Base-by-base conservation (phyloP, 2,329 filamentous ascomycete species). In the Beauveria sp. region DNA sequence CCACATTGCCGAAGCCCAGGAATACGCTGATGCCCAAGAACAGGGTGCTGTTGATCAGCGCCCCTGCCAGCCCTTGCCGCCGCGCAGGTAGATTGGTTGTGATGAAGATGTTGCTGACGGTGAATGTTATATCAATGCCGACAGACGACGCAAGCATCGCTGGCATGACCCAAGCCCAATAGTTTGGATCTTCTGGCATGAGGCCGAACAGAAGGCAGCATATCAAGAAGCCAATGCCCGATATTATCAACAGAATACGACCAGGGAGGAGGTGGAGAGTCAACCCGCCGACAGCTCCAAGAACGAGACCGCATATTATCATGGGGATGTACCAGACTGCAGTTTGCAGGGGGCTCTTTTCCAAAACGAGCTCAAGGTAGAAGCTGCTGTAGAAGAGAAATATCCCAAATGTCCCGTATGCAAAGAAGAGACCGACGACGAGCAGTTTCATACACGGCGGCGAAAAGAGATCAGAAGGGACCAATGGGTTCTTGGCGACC, bases 121-220 rank as follows among this genome's bases (percentile, higher is more conserved):
- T 88, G 71, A 84, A 88, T 7, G 82, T 82, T 50, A 89, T 79
- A 65, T 90, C 87, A 59, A 89, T 84, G 4, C 84, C 85, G 24
- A 87, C 72, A 0, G 86, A 88, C 16, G 79, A 81, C 61, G 80
- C 81, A 7, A 84, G 72, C 81, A 84, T 84, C 5, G 79, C 70
- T 0, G 85, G 84, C 65, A 89, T 86, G 3, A 86, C 78, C 68
- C 79, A 89, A 0, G 82, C 79, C 86, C 86, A 89, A 71, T 86
- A 84, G 62, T 76, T 80, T 0, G 77, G 79, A 2, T 77, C 73
- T 16, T 71, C 67, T 0, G 84, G 84, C 61, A 83, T 77, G 14
- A 85, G 68, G 14, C 83, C 83, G 62, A 86, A 84, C 8, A 87
- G 70, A 0, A 86, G 66, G 3, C 79, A 75, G 2, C 79, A 74